Conservation (phyloP, 257 asterid genomes). For the Phtheirospermum japonicum region DNA sequence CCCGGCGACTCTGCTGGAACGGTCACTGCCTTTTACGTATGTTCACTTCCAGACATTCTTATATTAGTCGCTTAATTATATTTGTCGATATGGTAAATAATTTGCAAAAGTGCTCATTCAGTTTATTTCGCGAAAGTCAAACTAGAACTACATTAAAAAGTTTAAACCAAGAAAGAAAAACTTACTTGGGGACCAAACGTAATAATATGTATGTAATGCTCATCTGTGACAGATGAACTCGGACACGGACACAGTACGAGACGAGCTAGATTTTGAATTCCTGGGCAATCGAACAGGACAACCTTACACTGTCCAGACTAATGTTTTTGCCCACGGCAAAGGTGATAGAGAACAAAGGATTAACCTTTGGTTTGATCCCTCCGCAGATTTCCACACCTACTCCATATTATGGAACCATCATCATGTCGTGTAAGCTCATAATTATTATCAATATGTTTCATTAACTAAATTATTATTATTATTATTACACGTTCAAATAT, state of each 20-base stretch:
- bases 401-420: conserved; percentile 61
- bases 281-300: conserved; percentile 88
- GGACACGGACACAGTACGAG: conserved; percentile 49
- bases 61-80: too few species aligned
- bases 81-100: too few species aligned
- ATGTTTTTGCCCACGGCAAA: conserved; percentile 76
- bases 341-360: conserved; percentile 80
- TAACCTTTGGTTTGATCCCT: conserved; percentile 91
- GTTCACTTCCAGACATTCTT: not conserved
- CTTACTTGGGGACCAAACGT: too few species aligned
- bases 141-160: not conserved
- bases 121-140: too few species aligned
- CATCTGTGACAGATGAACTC: conserved; percentile 90
- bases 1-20: conserved; percentile 69
- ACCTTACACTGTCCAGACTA: conserved; percentile 87
- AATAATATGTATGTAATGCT: too few species aligned
- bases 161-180: not conserved
- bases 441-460: not conserved
- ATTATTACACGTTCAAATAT: too few species aligned
- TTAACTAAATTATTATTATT: too few species aligned
- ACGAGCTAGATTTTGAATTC: conserved; percentile 90
- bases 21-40: conserved; percentile 59
- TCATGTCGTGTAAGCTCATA: conserved; percentile 50
- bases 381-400: conserved; percentile 66
- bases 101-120: too few species aligned